Evolutionary conservation across 805 yeast species (phyloP).

Genomic region (Lachancea kluyveri): DNA sequence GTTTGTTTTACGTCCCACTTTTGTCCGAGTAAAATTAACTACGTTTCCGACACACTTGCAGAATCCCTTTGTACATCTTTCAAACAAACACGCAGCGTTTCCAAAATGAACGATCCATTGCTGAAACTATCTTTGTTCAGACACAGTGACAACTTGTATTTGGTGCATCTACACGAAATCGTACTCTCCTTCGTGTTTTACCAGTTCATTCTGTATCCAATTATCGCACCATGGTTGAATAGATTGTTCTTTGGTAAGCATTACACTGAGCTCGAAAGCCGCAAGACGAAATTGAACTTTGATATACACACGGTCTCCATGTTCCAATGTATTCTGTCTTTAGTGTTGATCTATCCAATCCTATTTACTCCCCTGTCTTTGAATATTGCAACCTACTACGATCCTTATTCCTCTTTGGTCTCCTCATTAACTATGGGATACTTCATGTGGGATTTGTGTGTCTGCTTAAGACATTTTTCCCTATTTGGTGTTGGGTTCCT

Average conservation of each 20-base stretch:
- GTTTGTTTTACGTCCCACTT: too few relatives aligned
- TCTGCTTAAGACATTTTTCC: constrained; percentile 57
- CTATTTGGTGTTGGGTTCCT: constrained; percentile 79
- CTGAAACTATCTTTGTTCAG: constrained; percentile 25
- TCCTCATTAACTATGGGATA: constrained; percentile 74
- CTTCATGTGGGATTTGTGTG: constrained; percentile 81
- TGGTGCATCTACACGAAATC: constrained; percentile 74
- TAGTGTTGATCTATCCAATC: constrained; percentile 56
- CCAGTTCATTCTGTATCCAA: constrained; percentile 39
- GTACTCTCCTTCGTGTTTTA: constrained; percentile 55
- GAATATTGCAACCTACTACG: constrained; percentile 59
- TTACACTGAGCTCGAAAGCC: constrained; percentile 42
- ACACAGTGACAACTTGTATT: constrained; percentile 36
- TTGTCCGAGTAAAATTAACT: too few relatives aligned
- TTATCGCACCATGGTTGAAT: constrained; percentile 46
- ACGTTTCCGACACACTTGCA: too few relatives aligned
- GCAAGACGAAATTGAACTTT: constrained; percentile 58
- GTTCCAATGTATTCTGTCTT: constrained; percentile 70
- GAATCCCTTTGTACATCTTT: too few relatives aligned
- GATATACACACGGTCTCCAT: constrained; percentile 88
- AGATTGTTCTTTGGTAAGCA: constrained; percentile 42
- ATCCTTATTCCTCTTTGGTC: constrained; percentile 72
- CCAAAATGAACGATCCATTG: constrained; percentile 25
- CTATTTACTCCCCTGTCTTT: constrained; percentile 42
- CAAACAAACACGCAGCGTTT: too few relatives aligned